Evolutionary conservation across 1,139 yeast genomes (phyloP), one percentile per base, ranked within the genome.

Genomic region (Yamadazyma oceani): DNA sequence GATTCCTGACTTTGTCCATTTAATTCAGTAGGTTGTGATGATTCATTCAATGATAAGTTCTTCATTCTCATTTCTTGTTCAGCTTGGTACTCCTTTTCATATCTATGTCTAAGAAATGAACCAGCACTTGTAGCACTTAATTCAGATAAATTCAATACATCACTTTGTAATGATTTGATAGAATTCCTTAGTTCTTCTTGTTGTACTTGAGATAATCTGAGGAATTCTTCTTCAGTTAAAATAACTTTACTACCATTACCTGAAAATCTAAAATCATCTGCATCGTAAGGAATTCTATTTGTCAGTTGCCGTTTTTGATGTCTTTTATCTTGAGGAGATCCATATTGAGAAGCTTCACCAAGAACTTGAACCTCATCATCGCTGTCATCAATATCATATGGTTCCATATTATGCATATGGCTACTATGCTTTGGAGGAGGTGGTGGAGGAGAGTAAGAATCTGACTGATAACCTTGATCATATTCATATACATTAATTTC

Each of bases 111-210:
- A 37, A 81, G 78, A 44, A 81, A 80, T 10, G 95, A 85, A 0
- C 95, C 95, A 2, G 96, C 96, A 50, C 94, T 84, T 0, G 95
- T 86, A 4, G 95, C 95, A 64, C 94, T 84, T 41, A 85, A 75
- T 54, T 85, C 92, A 31, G 80, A 74, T 42, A 71, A 55, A 43
- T 71, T 72, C 46, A 72, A 63, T 6, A 72, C 77, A 45, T 71
- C 77, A 52, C 75, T 69, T 48, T 70, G 76, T 32, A 71, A 55
- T 6, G 73, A 67, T 42, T 69, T 65, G 42, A 68, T 58, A 0
- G 75, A 69, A 40, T 62, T 65, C 39, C 66, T 68, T 44, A 69
- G 57, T 34, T 66, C 73, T 40, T 69, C 70, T 36, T 62, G 71
- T 34, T 60, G 66, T 38, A 57, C 45, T 37, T 61, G 62, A 10